Conservation (phyloP, 352 stramenopile species). For the Phytophthora multivora region DNA sequence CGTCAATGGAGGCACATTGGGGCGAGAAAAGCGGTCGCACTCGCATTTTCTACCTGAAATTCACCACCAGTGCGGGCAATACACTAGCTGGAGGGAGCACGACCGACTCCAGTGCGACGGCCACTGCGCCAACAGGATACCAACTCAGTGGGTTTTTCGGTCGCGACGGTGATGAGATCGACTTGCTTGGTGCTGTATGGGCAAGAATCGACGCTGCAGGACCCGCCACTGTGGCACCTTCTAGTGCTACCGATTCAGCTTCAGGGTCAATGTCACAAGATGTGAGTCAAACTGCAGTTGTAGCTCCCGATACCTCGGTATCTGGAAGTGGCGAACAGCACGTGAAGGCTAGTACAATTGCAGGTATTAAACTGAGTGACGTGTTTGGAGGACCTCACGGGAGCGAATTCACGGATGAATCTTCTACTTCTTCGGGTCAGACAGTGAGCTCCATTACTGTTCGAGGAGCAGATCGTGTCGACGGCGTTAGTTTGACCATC, state of each 20-base stretch:
- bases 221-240: constrained; percentile 3
- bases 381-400: constrained; percentile 46
- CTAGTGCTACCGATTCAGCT: background rate
- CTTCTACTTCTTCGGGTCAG: constrained; percentile 25
- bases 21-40: constrained; percentile 20
- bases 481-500: constrained; percentile 42
- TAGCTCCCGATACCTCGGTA: constrained; percentile 8
- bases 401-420: constrained; percentile 41
- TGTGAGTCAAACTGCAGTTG: constrained; percentile 12
- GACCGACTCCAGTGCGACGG: constrained; percentile 10
- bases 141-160: constrained; percentile 23
- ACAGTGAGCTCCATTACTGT: constrained; percentile 42
- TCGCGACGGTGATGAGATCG: constrained; percentile 23
- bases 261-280: constrained; percentile 13
- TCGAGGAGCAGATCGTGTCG: constrained; percentile 36
- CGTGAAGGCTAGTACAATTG: constrained; percentile 10
- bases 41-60: constrained; percentile 26
- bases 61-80: constrained; percentile 22
- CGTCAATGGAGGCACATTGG: constrained; percentile 29
- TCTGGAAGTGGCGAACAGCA: constrained; percentile 18
- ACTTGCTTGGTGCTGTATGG: constrained; percentile 25
- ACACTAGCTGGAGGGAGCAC: constrained; percentile 8
- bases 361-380: constrained; percentile 33
- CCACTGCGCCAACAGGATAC: constrained; percentile 14
- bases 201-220: constrained; percentile 8